Conservation (phyloP, 495 filamentous ascomycete genomes). For the Hypoxylon crocopeplum region DNA sequence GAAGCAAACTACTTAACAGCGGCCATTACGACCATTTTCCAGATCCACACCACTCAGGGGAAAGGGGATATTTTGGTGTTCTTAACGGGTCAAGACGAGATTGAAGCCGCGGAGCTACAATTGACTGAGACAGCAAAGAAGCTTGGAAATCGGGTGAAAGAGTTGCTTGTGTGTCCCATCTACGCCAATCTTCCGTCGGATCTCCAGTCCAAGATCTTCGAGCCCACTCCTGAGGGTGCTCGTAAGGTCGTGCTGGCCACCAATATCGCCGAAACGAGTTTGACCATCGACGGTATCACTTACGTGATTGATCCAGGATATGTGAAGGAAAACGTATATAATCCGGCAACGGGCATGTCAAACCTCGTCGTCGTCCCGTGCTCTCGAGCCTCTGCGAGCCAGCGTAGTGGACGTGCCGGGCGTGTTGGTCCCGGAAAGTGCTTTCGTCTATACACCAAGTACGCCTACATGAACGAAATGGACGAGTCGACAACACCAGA, state of each 20-base stretch:
- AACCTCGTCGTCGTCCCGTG: slow-evolving; percentile 89
- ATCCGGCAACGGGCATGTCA: slow-evolving; percentile 90
- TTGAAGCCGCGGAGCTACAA: slow-evolving; percentile 82
- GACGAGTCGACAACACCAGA: slow-evolving; percentile 93
- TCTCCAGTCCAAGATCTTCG: slow-evolving; percentile 86
- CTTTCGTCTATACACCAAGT: slow-evolving; percentile 94
- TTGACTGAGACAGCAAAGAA: slow-evolving; percentile 81
- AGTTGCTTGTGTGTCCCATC: slow-evolving; percentile 86
- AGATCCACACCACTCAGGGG: slow-evolving; percentile 90
- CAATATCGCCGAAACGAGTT: slow-evolving; percentile 87
- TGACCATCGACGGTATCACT: slow-evolving; percentile 90
- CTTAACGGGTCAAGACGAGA: slow-evolving; percentile 89
- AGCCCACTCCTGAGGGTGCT: slow-evolving; percentile 80
- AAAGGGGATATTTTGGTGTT: slow-evolving; percentile 91
- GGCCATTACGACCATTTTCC: slow-evolving; percentile 91
- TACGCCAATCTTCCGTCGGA: slow-evolving; percentile 90
- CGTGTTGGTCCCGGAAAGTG: slow-evolving; percentile 94
- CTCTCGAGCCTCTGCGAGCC: slow-evolving; percentile 93
- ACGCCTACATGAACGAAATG: slow-evolving; percentile 92
- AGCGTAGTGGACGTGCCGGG: slow-evolving; percentile 89
- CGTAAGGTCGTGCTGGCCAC: slow-evolving; percentile 89
- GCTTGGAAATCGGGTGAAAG: slow-evolving; percentile 80
- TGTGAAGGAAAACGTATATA: slow-evolving; percentile 95
- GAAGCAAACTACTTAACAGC: slow-evolving; percentile 95
- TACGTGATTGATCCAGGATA: slow-evolving; percentile 93